A percentile compares a stretch with the other conserved stretches of the same genome.
Evolutionary conservation across 2,329 filamentous ascomycete species (phyloP).

Genomic region (Nemania sp.): DNA sequence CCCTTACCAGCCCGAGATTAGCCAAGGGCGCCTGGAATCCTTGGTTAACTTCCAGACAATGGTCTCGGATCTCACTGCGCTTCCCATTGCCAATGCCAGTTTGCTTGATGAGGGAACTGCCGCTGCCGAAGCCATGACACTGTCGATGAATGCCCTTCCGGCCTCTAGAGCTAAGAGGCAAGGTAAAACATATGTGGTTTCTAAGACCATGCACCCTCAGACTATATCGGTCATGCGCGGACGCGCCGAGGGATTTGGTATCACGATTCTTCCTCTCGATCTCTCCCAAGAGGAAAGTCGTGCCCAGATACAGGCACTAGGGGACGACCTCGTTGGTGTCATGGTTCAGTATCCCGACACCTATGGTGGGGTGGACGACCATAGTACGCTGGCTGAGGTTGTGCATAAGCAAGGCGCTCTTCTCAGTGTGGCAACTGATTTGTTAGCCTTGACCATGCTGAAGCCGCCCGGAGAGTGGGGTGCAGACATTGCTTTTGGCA

Average conservation of each 20-base stretch:
- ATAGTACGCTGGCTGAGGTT: conserved; percentile 71
- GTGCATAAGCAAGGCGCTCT: conserved; percentile 79
- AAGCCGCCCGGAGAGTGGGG: conserved; percentile 93
- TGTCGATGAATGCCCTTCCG: conserved; percentile 79
- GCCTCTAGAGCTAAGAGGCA: conserved; percentile 71
- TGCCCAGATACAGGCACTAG: conserved; percentile 71
- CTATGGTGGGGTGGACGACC: conserved; percentile 78
- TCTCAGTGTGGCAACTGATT: conserved; percentile 86
- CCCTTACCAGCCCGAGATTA: conserved; percentile 96
- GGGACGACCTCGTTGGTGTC: conserved; percentile 83
- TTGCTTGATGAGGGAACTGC: conserved; percentile 90
- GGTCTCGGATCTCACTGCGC: conserved; percentile 82
- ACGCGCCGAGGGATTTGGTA: conserved; percentile 88
- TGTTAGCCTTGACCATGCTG: conserved; percentile 83
- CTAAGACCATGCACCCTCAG: conserved; percentile 79
- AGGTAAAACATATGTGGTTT: conserved; percentile 84
- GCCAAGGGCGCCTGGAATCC: conserved; percentile 89
- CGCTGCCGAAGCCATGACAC: conserved; percentile 93
- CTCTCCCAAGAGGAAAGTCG: conserved; percentile 65
- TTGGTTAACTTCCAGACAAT: conserved; percentile 95
- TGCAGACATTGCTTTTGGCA: conserved; percentile 93
- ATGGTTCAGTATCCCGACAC: conserved; percentile 96
- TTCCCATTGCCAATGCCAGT: conserved; percentile 89
- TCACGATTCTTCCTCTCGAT: conserved; percentile 75
- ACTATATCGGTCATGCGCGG: conserved; percentile 83